Evolutionary conservation across 352 stramenopile genomes (phyloP).

Genomic region (Aphanomyces euteiches): DNA sequence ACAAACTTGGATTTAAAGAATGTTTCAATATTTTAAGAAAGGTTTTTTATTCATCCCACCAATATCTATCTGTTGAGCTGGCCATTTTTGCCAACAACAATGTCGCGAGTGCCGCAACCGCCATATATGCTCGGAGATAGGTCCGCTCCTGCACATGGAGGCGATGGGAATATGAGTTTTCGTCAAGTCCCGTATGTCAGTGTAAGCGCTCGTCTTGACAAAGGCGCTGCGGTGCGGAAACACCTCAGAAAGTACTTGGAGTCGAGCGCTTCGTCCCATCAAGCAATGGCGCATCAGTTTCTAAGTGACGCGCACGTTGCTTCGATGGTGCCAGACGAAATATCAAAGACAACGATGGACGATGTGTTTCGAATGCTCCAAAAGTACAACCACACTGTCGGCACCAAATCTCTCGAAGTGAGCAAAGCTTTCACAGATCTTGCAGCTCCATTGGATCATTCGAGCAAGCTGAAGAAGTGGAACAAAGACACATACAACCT

Average conservation of each 20-base stretch:
- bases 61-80: too few relatives aligned
- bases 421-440: constrained; percentile 76
- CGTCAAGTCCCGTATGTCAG: constrained; percentile 70
- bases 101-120: constrained; percentile 41
- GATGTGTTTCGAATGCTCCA: constrained; percentile 75
- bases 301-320: constrained; percentile 71
- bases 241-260: constrained; percentile 83
- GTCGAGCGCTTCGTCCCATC: constrained; percentile 65
- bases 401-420: constrained; percentile 68
- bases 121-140: constrained; percentile 81
- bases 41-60: too few relatives aligned
- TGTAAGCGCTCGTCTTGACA: constrained; percentile 72
- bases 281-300: constrained; percentile 75
- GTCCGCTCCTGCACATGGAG: constrained; percentile 50
- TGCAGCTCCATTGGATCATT: constrained; percentile 70
- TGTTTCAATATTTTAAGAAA: too few relatives aligned
- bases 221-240: constrained; percentile 74
- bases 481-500: constrained; percentile 71
- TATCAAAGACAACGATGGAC: constrained; percentile 74
- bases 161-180: constrained; percentile 33
- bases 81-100: background rate
- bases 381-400: constrained; percentile 73
- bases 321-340: constrained; percentile 73
- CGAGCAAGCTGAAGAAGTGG: constrained; percentile 69
- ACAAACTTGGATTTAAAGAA: too few relatives aligned